Percentiles rank a stretch among this genome's conserved stretches.
phyloP scores from a whole-genome alignment of 1,284 basidiomycete species.

The Ceratobasidium sp. region DNA sequence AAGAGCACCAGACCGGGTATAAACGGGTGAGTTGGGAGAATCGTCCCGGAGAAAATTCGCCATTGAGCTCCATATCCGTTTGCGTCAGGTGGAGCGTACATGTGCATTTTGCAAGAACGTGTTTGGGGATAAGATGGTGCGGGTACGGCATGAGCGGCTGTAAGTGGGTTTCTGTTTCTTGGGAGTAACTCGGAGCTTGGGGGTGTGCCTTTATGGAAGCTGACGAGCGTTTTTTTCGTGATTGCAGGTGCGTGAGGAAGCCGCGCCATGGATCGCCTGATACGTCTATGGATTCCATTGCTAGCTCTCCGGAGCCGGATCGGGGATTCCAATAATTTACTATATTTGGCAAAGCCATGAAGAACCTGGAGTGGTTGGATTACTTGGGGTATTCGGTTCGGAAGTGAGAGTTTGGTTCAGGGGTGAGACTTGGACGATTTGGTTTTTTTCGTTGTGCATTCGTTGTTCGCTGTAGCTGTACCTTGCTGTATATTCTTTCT shows the following conservation, averaged over 20 bases:
- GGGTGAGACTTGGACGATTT: background rate
- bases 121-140: constrained; percentile 40
- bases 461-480: constrained; percentile 4
- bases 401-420: background rate
- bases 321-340: background rate
- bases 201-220: constrained; percentile 1
- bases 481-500: constrained; percentile 22
- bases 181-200: background rate
- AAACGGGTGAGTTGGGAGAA: constrained; percentile 36
- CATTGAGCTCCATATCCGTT: background rate
- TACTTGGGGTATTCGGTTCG: background rate
- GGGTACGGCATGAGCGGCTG: constrained; percentile 38
- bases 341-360: background rate
- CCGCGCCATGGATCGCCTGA: constrained; percentile 38
- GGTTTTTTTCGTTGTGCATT: background rate
- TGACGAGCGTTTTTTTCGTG: background rate
- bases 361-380: background rate
- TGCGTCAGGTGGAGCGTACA: constrained; percentile 22
- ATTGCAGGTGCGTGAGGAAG: constrained; percentile 29
- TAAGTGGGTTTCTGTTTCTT: constrained; percentile 27
- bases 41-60: constrained; percentile 7
- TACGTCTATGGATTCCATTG: constrained; percentile 30
- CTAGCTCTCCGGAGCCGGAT: constrained; percentile 34
- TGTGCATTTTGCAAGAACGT: constrained; percentile 39
- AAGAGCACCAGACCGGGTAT: constrained; percentile 42